Percentiles rank a stretch among this genome's conserved stretches.
Conservation (phyloP, 75 land plant species). For the Adiantum capillusveneris region DNA sequence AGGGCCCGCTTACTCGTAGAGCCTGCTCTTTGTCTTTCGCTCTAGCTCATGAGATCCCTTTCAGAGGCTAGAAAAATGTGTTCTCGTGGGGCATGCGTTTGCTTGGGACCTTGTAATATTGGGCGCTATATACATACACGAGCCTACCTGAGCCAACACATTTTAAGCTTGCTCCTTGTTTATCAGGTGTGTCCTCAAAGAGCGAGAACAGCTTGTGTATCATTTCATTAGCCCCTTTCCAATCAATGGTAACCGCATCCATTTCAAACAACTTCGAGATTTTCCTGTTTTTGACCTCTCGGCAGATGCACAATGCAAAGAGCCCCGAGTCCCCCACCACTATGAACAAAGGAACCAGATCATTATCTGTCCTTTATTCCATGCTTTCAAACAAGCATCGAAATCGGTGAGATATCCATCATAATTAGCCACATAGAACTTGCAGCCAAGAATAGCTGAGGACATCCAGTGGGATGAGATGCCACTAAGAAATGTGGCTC, state of each 20-base stretch:
- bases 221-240: constrained; percentile 30
- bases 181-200: constrained; percentile 39
- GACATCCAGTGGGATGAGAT: constrained; percentile 51
- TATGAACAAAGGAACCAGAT: constrained; percentile 36
- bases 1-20: too few species aligned
- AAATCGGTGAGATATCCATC: constrained; percentile 37
- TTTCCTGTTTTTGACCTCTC: not conserved
- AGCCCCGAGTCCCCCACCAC: constrained; percentile 27
- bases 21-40: too few species aligned
- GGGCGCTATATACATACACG: constrained; percentile 51
- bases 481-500: constrained; percentile 32
- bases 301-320: constrained; percentile 46
- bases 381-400: constrained; percentile 25
- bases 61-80: too few species aligned
- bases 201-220: constrained; percentile 25
- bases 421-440: constrained; percentile 41
- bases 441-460: constrained; percentile 30
- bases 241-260: constrained; percentile 33
- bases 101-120: constrained; percentile 33
- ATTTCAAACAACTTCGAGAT: constrained; percentile 35
- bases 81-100: too few species aligned
- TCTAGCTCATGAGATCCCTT: too few species aligned
- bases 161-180: constrained; percentile 45
- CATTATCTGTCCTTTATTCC: constrained; percentile 38
- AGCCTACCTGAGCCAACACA: constrained; percentile 46